These are phyloP conservation scores for Mytilinidion resinicola DNA, from an alignment of 495 filamentous ascomycete genomes.

Conservation along the genomic window DNA sequence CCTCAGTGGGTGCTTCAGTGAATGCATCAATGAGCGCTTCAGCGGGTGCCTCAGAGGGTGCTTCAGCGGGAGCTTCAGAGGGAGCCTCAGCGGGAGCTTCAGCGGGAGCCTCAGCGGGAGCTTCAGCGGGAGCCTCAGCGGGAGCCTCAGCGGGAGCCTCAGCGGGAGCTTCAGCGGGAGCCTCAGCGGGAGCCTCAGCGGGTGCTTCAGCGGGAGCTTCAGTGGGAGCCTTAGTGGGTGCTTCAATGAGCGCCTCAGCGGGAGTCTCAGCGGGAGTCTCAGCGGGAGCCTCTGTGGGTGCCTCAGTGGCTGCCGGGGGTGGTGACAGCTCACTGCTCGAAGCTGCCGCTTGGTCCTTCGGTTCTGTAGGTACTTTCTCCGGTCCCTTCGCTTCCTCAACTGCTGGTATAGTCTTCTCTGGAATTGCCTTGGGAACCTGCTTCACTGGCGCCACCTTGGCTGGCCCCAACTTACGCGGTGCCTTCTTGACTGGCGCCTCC, in stretches of 20 bases:
- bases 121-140: constrained; percentile 39
- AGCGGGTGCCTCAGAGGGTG: no score
- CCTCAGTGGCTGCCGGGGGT: background rate
- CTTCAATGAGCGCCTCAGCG: background rate
- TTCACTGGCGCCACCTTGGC: constrained; percentile 13
- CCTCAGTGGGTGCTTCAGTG: constrained; percentile 34
- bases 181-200: constrained; percentile 35
- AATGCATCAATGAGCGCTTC: constrained; percentile 34
- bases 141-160: background rate
- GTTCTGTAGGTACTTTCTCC: constrained; percentile 34
- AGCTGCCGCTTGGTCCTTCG: constrained; percentile 33
- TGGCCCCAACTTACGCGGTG: no score
- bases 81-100: background rate
- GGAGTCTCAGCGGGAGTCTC: background rate
- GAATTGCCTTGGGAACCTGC: constrained; percentile 30
- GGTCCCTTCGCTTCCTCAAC: constrained; percentile 33
- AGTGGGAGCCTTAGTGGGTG: background rate
- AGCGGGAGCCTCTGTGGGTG: no score
- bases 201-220: background rate
- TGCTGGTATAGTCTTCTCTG: constrained; percentile 37
- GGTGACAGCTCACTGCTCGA: constrained; percentile 34
- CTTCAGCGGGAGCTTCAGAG: constrained; percentile 10
- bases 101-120: constrained; percentile 16
- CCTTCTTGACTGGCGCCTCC: background rate
- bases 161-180: background rate